A percentile compares a stretch with the other conserved stretches of the same genome.
Evolutionary conservation across 176 grass and related monocot species (phyloP).

Genomic region (Avena insularis): DNA sequence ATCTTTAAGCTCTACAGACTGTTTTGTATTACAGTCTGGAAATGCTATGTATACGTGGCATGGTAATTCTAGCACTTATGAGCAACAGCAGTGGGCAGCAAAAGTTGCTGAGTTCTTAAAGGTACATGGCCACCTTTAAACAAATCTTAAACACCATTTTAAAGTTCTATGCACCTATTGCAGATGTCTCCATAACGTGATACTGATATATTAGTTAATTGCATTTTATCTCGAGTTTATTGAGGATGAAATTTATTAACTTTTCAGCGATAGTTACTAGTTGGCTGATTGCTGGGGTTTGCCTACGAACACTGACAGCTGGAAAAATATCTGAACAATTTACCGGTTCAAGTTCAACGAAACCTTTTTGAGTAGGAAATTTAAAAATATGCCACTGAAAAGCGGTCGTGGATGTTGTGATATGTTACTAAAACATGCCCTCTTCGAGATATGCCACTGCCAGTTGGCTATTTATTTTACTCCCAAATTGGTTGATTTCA

Average conservation of each 20-base stretch:
- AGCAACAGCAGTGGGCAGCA: constrained; percentile 88
- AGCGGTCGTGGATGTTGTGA: neutral
- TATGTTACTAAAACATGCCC: neutral
- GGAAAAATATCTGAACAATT: neutral
- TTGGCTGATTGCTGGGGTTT: constrained; percentile 15
- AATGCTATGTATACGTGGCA: constrained; percentile 88
- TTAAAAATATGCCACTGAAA: neutral
- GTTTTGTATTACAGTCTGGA: constrained; percentile 95
- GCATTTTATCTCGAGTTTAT: neutral
- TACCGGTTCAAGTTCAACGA: neutral
- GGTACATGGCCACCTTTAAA: constrained; percentile 48
- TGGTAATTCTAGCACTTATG: constrained; percentile 84
- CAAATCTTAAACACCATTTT: constrained; percentile 12
- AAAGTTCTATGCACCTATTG: constrained; percentile 16
- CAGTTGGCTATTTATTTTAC: neutral
- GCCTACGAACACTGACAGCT: neutral
- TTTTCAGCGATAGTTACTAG: constrained; percentile 6
- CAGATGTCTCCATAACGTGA: neutral
- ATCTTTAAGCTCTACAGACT: constrained; percentile 81
- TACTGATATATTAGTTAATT: neutral
- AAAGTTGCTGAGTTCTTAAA: constrained; percentile 92
- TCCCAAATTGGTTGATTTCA: neutral
- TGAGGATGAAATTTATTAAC: neutral
- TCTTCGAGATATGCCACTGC: constrained; percentile 11
- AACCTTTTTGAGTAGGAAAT: neutral